Evolutionary conservation across 257 asterid species (phyloP).

Genomic region (Ilex aquifolium): DNA sequence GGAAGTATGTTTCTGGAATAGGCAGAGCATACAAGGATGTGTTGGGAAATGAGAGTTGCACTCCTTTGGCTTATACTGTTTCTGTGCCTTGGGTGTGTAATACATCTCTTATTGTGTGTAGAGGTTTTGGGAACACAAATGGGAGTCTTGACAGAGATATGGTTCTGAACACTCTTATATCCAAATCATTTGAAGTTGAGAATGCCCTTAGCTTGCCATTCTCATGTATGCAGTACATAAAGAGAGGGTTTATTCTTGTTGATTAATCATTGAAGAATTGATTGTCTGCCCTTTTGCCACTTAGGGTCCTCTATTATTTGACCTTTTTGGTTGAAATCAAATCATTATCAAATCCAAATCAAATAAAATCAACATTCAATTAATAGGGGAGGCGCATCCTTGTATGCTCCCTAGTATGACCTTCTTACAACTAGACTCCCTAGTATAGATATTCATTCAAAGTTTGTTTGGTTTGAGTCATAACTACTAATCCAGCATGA

Average conservation of each 20-base stretch:
- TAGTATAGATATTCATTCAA: too few relatives aligned
- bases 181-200: conserved; percentile 49
- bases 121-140: conserved; percentile 36
- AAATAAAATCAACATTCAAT: too few relatives aligned
- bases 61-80: conserved; percentile 54
- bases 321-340: too few relatives aligned
- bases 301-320: too few relatives aligned
- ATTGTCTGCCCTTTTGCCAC: too few relatives aligned
- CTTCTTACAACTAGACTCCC: too few relatives aligned
- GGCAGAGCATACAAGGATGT: conserved; percentile 47
- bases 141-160: conserved; percentile 20
- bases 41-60: conserved; percentile 24
- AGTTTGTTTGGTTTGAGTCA: too few relatives aligned
- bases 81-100: conserved; percentile 84
- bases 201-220: conserved; percentile 53
- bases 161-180: conserved; percentile 36
- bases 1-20: conserved; percentile 44
- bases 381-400: too few relatives aligned
- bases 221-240: conserved; percentile 61
- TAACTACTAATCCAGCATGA: too few relatives aligned
- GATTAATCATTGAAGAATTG: conserved; percentile 6
- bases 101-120: conserved; percentile 58
- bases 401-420: too few relatives aligned
- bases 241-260: conserved; percentile 50
- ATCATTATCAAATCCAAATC: too few relatives aligned